Conservation (phyloP, 495 filamentous ascomycete genomes). For the Aspergillus egyptiacus region DNA sequence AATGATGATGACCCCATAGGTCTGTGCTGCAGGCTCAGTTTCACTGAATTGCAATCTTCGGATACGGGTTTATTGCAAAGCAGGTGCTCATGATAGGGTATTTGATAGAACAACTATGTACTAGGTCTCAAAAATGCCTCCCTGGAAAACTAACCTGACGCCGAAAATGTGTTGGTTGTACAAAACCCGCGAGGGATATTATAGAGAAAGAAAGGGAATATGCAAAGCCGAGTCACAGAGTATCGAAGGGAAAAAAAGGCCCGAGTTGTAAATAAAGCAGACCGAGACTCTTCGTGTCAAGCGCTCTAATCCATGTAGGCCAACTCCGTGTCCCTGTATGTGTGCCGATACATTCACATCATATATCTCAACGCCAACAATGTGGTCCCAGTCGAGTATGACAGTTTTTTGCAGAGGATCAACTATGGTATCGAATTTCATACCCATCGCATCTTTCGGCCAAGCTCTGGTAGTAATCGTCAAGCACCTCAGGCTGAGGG, state of each 20-base stretch:
- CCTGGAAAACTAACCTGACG: constrained; percentile 5
- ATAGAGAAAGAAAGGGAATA: constrained; percentile 6
- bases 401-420: background rate
- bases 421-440: constrained; percentile 37
- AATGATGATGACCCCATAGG: too few relatives aligned
- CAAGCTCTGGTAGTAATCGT: constrained; percentile 85
- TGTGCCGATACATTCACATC: constrained; percentile 10
- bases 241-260: background rate
- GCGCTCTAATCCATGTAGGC: constrained; percentile 13
- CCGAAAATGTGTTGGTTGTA: constrained; percentile 4
- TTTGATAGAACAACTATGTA: background rate
- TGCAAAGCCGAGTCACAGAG: constrained; percentile 4
- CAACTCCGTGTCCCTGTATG: constrained; percentile 15
- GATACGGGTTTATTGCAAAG: too few relatives aligned
- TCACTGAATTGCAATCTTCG: too few relatives aligned
- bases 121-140: constrained; percentile 10
- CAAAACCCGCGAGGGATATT: constrained; percentile 7
- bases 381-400: background rate
- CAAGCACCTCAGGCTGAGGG: constrained; percentile 84
- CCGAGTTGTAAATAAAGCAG: background rate
- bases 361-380: background rate
- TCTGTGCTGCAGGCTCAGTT: too few relatives aligned
- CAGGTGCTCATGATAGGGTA: too few relatives aligned
- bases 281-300: background rate
- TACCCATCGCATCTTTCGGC: constrained; percentile 65